Conservation (phyloP, 2,329 filamentous ascomycete genomes). For the Incumbomyces lentus region DNA sequence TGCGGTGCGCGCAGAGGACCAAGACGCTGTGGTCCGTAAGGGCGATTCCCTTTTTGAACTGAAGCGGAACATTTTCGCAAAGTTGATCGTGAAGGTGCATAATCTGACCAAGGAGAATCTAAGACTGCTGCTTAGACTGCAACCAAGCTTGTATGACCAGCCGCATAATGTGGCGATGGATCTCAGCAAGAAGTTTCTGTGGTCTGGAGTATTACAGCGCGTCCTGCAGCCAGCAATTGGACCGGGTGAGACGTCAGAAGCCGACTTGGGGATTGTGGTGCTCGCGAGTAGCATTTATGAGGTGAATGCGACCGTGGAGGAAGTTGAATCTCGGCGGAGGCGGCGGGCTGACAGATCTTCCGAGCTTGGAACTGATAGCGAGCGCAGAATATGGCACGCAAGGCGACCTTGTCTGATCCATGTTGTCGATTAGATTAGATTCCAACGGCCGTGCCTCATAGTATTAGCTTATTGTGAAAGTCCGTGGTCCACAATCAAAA, state of each 20-base stretch:
- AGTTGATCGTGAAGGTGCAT: constrained; percentile 57
- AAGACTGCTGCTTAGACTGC: constrained; percentile 61
- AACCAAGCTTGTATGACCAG: constrained; percentile 66
- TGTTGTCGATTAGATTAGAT: constrained; percentile 11
- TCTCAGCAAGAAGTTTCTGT: constrained; percentile 68
- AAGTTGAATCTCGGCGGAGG: constrained; percentile 39
- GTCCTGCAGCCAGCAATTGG: constrained; percentile 50
- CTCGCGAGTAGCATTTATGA: constrained; percentile 77
- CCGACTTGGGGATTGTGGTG: constrained; percentile 60
- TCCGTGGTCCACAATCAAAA: no score
- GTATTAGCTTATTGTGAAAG: no score
- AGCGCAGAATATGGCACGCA: constrained; percentile 26
- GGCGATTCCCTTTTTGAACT: constrained; percentile 39
- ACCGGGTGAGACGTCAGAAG: constrained; percentile 48
- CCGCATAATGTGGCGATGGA: constrained; percentile 65
- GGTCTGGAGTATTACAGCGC: constrained; percentile 76
- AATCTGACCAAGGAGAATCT: constrained; percentile 63
- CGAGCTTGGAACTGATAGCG: constrained; percentile 8
- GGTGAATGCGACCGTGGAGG: constrained; percentile 69
- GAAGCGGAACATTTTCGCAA: constrained; percentile 54
- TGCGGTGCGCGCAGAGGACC: constrained; percentile 16
- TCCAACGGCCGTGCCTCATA: neutral
- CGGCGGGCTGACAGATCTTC: constrained; percentile 5
- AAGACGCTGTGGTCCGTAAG: constrained; percentile 26
- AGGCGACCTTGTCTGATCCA: constrained; percentile 25